Base-by-base conservation (phyloP, 306 rosid genomes). In the Glycine tomentella region DNA sequence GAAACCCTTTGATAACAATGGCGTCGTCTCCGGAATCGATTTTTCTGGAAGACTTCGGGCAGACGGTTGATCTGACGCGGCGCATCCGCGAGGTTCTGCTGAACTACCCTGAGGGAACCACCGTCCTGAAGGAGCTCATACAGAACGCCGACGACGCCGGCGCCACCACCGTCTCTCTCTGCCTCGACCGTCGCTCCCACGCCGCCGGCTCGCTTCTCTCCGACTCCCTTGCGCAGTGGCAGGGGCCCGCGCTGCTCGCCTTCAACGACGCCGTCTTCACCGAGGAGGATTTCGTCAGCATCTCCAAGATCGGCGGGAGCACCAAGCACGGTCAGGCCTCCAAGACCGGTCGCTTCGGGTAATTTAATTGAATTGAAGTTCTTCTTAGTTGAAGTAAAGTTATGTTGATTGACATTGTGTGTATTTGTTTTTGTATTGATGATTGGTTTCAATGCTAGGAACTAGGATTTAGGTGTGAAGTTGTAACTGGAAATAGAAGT, bases 91-190 rank as follows among this genome's bases (percentile, higher is more conserved):
- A 95, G 90, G 99, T 95, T n/a, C 87, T 95, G 20, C 58, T 91
- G 67, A 93, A 95, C 92, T 95, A 95, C 10, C 99, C 99, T 10
- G 99, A 95, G 88, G 99, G 99, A 50, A 95, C 94, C 57, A 95
- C 99, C 13, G 97, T 93, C 67, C 91, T 95, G 77, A 95, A 95
- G 88, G 99, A 95, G 89, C 89, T 95, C 66, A 83, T 95, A 20
- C 97, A 95, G 87, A 95, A 95, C 92, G 99, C 99, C 46, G 99
- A 95, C 38, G 99, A 95, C 68, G 99, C 99, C n/a, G 99, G 97
- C 67, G 97, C 99, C 56, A 93, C 97, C 82, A 79, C 80, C 69
- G 93, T 95, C 3, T 82, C 93, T 33, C 92, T 95, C 58, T 95
- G 99, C 77, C 92, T 95, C 25, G 99, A 95, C 85, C 92, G 90